phyloP scores from a whole-genome alignment of 192 early-diverging fungal genomes.

The Linderina pennispora region DNA sequence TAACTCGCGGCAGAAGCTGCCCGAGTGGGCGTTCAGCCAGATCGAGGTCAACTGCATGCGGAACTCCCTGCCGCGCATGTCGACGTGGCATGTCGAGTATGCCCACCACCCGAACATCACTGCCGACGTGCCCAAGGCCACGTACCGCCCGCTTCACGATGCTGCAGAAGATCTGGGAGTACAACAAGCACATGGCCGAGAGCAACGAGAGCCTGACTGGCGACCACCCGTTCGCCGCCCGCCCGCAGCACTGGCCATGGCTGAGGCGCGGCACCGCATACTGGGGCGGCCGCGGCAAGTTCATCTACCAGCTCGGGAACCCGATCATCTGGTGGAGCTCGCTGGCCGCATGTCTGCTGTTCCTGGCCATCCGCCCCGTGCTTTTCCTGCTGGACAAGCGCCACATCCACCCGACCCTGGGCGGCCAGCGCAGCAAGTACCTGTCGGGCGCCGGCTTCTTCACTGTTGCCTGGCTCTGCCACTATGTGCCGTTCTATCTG shows the following conservation, averaged over 20 bases:
- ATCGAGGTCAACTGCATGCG: constrained; percentile 93
- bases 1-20: constrained; percentile 73
- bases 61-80: constrained; percentile 58
- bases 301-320: constrained; percentile 91
- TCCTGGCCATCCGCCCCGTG: constrained; percentile 39
- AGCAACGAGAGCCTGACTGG: constrained; percentile 80
- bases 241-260: constrained; percentile 83
- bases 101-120: constrained; percentile 48
- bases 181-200: constrained; percentile 82
- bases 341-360: constrained; percentile 53
- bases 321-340: constrained; percentile 79
- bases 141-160: constrained; percentile 59
- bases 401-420: constrained; percentile 22
- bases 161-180: constrained; percentile 74
- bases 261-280: constrained; percentile 85
- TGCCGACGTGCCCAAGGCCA: constrained; percentile 45
- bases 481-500: constrained; percentile 86
- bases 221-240: constrained; percentile 90
- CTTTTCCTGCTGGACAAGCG: constrained; percentile 57
- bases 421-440: constrained; percentile 45
- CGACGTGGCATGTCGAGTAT: constrained; percentile 79
- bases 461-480: constrained; percentile 69
- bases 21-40: constrained; percentile 93
- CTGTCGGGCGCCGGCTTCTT: constrained; percentile 60
- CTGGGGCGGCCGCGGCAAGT: constrained; percentile 63